phyloP scores from a whole-genome alignment of 805 yeast species.

The Grigorovia jiainica region DNA sequence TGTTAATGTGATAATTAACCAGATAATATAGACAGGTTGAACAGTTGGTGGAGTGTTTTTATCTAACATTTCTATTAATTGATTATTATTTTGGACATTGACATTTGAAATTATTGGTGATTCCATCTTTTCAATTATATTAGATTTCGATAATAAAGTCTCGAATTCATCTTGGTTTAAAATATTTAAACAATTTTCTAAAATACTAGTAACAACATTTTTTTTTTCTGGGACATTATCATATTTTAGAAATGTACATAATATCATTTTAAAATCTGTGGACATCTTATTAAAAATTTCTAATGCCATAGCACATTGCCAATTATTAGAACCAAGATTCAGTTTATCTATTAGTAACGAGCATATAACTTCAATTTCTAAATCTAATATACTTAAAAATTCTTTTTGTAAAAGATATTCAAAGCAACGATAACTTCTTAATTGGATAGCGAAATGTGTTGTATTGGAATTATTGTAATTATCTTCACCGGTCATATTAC shows the following conservation, averaged over 20 bases:
- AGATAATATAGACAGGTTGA: constrained; percentile 53
- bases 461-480: constrained; percentile 47
- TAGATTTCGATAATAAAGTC: constrained; percentile 28
- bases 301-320: constrained; percentile 68
- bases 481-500: no score
- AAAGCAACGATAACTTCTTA: constrained; percentile 67
- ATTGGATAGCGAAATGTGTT: constrained; percentile 51
- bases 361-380: constrained; percentile 75
- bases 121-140: constrained; percentile 25
- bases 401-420: constrained; percentile 48
- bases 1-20: constrained; percentile 45
- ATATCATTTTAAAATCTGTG: constrained; percentile 44
- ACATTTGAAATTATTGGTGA: constrained; percentile 33
- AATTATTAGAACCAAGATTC: constrained; percentile 46
- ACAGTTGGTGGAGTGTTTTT: constrained; percentile 65
- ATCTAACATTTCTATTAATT: constrained; percentile 69
- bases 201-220: constrained; percentile 48
- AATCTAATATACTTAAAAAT: constrained; percentile 51
- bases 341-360: constrained; percentile 66
- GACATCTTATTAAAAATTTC: constrained; percentile 62
- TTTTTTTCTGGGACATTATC: constrained; percentile 52
- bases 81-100: constrained; percentile 39
- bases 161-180: constrained; percentile 24
- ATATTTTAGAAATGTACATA: constrained; percentile 47
- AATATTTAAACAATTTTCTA: constrained; percentile 34